phyloP scores from a whole-genome alignment of 306 rosid genomes.

The Vigna trinervia region DNA sequence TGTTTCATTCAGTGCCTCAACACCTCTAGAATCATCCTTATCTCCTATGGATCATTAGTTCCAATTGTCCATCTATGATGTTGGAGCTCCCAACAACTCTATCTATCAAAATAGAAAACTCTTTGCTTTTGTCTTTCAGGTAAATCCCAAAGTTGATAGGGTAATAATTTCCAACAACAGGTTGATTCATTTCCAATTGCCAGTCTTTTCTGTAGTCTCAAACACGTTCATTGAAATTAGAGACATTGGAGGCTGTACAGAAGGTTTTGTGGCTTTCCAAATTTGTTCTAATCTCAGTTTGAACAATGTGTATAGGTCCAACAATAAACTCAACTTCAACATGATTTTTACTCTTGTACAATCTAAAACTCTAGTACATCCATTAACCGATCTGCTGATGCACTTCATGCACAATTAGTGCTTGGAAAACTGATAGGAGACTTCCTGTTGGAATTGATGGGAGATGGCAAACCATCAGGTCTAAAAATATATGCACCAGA shows the following conservation, averaged over 20 bases:
- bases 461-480: constrained; percentile 55
- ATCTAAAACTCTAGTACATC: not conserved
- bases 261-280: constrained; percentile 76
- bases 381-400: constrained; percentile 61
- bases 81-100: constrained; percentile 87
- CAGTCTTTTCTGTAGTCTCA: constrained; percentile 79
- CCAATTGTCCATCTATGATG: constrained; percentile 76
- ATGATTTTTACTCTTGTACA: too few species aligned
- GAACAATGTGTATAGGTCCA: constrained; percentile 66
- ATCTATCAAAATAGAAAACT: constrained; percentile 77
- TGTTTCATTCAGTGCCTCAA: constrained; percentile 88
- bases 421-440: constrained; percentile 51
- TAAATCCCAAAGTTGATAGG: constrained; percentile 82
- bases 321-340: constrained; percentile 93
- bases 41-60: constrained; percentile 93
- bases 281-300: constrained; percentile 65
- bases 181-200: constrained; percentile 80
- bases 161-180: constrained; percentile 90
- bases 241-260: constrained; percentile 46
- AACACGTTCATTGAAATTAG: constrained; percentile 88
- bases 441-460: constrained; percentile 41
- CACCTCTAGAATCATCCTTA: constrained; percentile 86
- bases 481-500: constrained; percentile 68
- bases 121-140: constrained; percentile 61
- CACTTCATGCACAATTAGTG: constrained; percentile 63